Evolutionary conservation across 306 rosid species (phyloP), one percentile per base, ranked within the genome.

Genomic region (Acacia acuminata): DNA sequence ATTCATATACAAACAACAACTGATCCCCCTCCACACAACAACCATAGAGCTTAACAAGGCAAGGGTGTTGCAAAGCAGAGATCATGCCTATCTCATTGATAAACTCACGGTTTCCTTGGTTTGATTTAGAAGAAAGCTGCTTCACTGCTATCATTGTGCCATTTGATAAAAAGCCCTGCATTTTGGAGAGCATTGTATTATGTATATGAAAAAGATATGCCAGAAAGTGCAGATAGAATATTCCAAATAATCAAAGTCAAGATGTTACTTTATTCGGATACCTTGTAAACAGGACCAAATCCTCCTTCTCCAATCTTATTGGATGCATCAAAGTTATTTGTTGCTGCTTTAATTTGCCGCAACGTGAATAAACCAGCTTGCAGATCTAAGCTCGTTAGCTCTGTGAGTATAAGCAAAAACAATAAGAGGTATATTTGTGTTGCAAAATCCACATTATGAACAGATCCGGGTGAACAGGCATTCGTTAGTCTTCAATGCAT

Each of bases 221-320:
- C 73, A 63, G 25, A 1, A n/a, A 55, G 73, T 5, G 20, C 7
- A 12, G 34, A 25, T 13, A 27, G 48, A 66, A 45, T 15, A 84
- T 32, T 22, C 14, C 17, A 36, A 44, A 53, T 16, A 27, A 77
- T 58, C 24, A 69, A 38, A 44, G 58, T 15, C 34, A 55, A 24
- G 71, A 13, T 69, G 64, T 25, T 12, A 10, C 12, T 7, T 53
- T 75, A 51, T 32, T 36, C 7, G 4, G 36, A 66, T 79, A 86
- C 89, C 86, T 86, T 86, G 79, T 86, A 86, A 80, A 91, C 93
- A 25, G 86, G 83, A 73, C 95, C 95, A 81, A 91, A 91, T 30
- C 91, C 96, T 58, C 96, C 92, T 84, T 91, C 96, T 16, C 93
- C 93, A 80, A 91, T 90, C 88, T 88, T 90, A 80, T 80, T 77